Evolutionary conservation across 371 early-diverging fungal species (phyloP), one percentile per base, ranked within the genome.

Genomic region (Batrachochytrium dendrobatidis): DNA sequence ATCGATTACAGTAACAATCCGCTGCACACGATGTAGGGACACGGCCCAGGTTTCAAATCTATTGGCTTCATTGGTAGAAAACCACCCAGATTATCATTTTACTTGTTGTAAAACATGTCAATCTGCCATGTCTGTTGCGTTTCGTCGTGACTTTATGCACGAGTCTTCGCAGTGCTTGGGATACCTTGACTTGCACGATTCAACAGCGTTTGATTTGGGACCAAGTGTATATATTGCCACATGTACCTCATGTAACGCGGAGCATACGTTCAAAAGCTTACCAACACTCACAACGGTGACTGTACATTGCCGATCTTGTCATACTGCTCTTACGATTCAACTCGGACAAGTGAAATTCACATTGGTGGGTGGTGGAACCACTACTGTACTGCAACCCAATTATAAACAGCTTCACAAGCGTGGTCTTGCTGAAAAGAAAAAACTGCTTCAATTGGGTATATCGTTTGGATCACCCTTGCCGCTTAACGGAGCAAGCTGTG

Each of bases 401-500:
- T 15, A n/a, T 32, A 24, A 49, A n/a, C 24, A 22, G 30, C 25
- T 30, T 53, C 64, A 62, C 71, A 67, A 59, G 53, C 72, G 53
- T 68, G 71, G 58, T 72, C 72, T 66, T 76, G 78, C 59, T 68
- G 64, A 61, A 61, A 76, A 73, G 45, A 74, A 65, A 53, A 52
- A 35, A 39, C 68, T 60, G 39, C 73, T 69, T 39, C 75, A 73
- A 2, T 49, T 67, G 12, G 77, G 76, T n/a, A 65, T 91, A 24
- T 75, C 79, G 20, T 73, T 85, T 2, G 90, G 90, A 15, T 63
- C 87, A 59, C 82, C 89, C 4, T 72, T 94, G 34, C 91, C 92
- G 0, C 66, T 84, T 35, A 83, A 87, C 53, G 99, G 99, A 0
- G 78, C 90, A 0, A n/a, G n/a, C n/a, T 99, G 99, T 68, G 71